Conservation (phyloP, 1,139 yeast genomes). For the Yamadazyma sp. region DNA sequence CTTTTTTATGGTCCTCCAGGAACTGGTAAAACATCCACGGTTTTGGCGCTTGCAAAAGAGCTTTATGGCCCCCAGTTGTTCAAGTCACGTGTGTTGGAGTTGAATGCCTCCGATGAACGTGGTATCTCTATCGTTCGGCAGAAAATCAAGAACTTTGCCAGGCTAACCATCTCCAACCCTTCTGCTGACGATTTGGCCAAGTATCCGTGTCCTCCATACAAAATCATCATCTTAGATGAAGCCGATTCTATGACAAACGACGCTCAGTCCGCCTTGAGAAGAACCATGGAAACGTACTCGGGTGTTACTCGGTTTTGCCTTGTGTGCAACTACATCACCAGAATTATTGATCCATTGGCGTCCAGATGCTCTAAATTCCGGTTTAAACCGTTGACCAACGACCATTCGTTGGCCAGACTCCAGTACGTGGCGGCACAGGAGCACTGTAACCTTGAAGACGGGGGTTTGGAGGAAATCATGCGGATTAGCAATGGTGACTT, state of each 20-base stretch:
- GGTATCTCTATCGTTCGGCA: slow-evolving; percentile 94
- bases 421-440: slow-evolving; percentile 57
- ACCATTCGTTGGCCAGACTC: slow-evolving; percentile 68
- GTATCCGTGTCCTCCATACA: slow-evolving; percentile 95
- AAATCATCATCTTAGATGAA: slow-evolving; percentile 83
- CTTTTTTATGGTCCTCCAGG: slow-evolving; percentile 97
- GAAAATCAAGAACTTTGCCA: slow-evolving; percentile 88
- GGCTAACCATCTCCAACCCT: slow-evolving; percentile 83
- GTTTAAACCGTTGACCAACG: slow-evolving; percentile 73
- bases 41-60: slow-evolving; percentile 82
- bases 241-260: slow-evolving; percentile 99
- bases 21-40: slow-evolving; percentile 93
- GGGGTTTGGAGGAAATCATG: slow-evolving; percentile 61
- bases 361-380: slow-evolving; percentile 95
- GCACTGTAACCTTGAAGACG: slow-evolving; percentile 44
- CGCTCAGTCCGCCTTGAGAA: slow-evolving; percentile 91
- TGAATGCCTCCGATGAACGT: slow-evolving; percentile 95
- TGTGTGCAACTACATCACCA: slow-evolving; percentile 91
- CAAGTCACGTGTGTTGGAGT: slow-evolving; percentile 79
- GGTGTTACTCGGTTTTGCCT: slow-evolving; percentile 89
- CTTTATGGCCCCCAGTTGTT: slow-evolving; percentile 70
- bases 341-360: slow-evolving; percentile 94
- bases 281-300: slow-evolving; percentile 96
- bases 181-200: slow-evolving; percentile 60
- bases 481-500: slow-evolving; percentile 82